Evolutionary conservation across 2,329 filamentous ascomycete species (phyloP).

Genomic region (Botrytis fragariae): DNA sequence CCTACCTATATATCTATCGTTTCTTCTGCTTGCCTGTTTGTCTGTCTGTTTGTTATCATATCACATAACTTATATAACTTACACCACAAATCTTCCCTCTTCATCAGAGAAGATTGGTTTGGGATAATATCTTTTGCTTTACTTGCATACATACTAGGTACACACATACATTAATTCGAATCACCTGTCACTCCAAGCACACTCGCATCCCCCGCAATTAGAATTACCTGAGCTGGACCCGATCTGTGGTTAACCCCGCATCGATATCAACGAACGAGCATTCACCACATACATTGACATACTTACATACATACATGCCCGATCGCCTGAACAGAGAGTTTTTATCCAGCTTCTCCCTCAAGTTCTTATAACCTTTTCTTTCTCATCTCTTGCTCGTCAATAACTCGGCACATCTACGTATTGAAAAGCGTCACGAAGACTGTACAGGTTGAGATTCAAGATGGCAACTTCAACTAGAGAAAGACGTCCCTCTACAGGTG

Average conservation of each 20-base stretch:
- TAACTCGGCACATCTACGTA: not conserved
- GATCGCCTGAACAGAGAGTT: not conserved
- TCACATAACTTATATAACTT: not conserved
- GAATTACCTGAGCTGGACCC: not conserved
- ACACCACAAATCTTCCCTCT: not conserved
- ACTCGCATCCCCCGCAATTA: constrained; percentile 3
- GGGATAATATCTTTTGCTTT: not conserved
- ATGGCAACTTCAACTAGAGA: constrained; percentile 47
- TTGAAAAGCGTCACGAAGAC: not conserved
- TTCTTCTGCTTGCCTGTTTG: not conserved
- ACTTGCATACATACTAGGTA: not conserved
- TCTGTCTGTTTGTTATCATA: not conserved
- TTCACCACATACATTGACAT: not conserved
- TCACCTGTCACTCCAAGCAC: not conserved
- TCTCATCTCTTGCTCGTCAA: not conserved
- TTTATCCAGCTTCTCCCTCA: not conserved
- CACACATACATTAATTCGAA: not conserved
- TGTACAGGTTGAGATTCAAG: not conserved
- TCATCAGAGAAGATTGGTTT: not conserved
- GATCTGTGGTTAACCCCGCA: constrained; percentile 8
- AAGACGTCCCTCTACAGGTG: constrained; percentile 76
- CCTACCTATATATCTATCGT: not conserved
- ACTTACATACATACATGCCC: not conserved
- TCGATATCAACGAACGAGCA: not conserved
- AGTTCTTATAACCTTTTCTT: not conserved